These are phyloP conservation scores for Geotrichum klebahnii DNA, from an alignment of 1,139 yeast species.

Conservation along the genomic window DNA sequence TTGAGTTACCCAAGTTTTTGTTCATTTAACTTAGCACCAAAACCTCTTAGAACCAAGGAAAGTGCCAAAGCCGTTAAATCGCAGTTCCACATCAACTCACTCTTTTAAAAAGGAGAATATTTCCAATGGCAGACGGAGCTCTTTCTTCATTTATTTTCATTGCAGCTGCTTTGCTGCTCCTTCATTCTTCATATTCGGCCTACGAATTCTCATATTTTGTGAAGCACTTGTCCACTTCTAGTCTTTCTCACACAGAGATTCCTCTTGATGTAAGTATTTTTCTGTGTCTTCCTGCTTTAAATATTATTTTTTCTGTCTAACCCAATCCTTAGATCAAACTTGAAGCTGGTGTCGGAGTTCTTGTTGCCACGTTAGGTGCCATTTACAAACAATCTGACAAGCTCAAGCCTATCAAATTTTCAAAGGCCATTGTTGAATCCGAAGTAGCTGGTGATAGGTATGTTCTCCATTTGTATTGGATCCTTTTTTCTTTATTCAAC, in stretches of 20 bases:
- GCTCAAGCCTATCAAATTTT: conserved; percentile 33
- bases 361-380: conserved; percentile 28
- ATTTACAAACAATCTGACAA: conserved; percentile 27
- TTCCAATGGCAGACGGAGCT: not conserved
- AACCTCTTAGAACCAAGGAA: not conserved
- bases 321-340: conserved; percentile 31
- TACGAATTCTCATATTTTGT: conserved; percentile 35
- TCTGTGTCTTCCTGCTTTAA: not conserved
- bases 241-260: conserved; percentile 25
- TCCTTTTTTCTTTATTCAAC: not conserved
- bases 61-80: too few species aligned
- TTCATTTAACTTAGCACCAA: not conserved
- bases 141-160: conserved; percentile 22
- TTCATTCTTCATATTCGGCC: conserved; percentile 39
- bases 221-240: conserved; percentile 29
- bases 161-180: conserved; percentile 30
- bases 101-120: too few species aligned
- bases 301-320: not conserved
- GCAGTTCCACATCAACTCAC: too few species aligned
- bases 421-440: conserved; percentile 31
- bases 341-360: conserved; percentile 34
- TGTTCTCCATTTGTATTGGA: conserved; percentile 13
- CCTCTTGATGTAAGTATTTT: conserved; percentile 33
- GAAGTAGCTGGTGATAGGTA: conserved; percentile 32
- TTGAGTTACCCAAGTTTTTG: not conserved